Percentiles rank a stretch among this genome's conserved stretches.
Evolutionary conservation across 2,329 filamentous ascomycete species (phyloP).

Genomic region (Monilinia vaccinii-corymbosi): DNA sequence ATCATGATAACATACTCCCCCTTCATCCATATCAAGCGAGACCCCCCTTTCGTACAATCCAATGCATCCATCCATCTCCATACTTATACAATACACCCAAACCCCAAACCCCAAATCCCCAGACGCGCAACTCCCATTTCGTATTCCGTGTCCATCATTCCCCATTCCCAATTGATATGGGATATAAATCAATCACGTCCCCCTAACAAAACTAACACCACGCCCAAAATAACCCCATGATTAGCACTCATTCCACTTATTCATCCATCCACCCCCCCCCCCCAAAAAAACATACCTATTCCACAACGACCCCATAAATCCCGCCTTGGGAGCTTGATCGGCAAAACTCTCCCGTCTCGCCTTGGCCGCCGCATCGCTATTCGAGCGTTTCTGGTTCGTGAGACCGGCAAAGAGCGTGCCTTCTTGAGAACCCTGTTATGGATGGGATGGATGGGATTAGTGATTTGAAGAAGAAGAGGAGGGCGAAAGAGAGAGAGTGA

Average conservation of each 20-base stretch:
- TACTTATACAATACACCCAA: not conserved
- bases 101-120: no score
- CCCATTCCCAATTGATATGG: not conserved
- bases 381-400: conserved; percentile 36
- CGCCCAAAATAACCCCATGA: not conserved
- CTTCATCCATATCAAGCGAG: no score
- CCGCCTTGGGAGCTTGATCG: conserved; percentile 34
- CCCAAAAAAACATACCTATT: conserved; percentile 22
- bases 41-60: no score
- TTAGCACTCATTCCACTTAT: not conserved
- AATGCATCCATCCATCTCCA: not conserved
- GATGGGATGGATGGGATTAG: not conserved
- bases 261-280: not conserved
- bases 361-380: conserved; percentile 29
- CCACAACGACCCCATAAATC: conserved; percentile 30
- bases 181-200: not conserved
- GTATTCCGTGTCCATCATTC: no score
- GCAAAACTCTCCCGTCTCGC: conserved; percentile 35
- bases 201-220: not conserved
- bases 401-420: conserved; percentile 31
- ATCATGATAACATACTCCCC: no score
- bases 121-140: no score
- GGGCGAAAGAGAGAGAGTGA: not conserved
- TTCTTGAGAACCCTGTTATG: conserved; percentile 13
- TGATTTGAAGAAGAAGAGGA: not conserved